Conservation (phyloP, 495 filamentous ascomycete genomes). For the Xylaria palmicola region DNA sequence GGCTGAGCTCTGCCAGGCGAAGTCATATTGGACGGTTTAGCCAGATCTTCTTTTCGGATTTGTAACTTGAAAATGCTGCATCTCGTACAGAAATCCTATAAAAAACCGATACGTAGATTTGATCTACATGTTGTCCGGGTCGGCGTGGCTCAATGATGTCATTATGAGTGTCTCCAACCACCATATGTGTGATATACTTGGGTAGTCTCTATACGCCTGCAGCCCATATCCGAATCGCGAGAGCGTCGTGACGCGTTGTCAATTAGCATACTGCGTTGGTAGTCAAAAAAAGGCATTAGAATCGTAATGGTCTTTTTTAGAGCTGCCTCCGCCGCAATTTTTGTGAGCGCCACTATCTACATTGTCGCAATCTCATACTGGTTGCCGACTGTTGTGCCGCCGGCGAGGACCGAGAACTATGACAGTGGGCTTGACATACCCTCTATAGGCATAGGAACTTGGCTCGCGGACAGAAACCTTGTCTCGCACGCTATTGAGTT, state of each 20-base stretch:
- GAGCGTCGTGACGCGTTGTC: background rate
- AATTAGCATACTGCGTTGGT: background rate
- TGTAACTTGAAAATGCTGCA: background rate
- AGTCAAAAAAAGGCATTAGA: background rate
- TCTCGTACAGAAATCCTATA: background rate
- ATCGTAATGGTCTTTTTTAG: background rate
- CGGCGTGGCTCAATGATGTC: conserved; percentile 10
- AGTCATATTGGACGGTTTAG: background rate
- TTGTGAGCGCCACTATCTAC: conserved; percentile 2
- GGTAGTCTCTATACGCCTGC: background rate
- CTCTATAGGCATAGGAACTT: conserved; percentile 53
- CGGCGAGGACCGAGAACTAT: background rate
- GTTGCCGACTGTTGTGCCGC: background rate
- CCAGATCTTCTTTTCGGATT: background rate
- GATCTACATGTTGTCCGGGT: background rate
- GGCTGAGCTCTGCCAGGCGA: background rate
- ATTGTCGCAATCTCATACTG: conserved; percentile 1
- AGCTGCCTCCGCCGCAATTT: background rate
- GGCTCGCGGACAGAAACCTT: conserved; percentile 26
- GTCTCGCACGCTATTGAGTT: conserved; percentile 30
- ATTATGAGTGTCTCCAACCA: conserved; percentile 9
- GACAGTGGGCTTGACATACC: conserved; percentile 38
- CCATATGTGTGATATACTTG: background rate
- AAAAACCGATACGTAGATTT: background rate
- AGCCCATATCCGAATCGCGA: background rate